A percentile compares a stretch with the other conserved stretches of the same genome.
These are phyloP conservation scores for Chlamydomonas eustigma DNA, from an alignment of 139 green algal genomes.

Conservation along the genomic window DNA sequence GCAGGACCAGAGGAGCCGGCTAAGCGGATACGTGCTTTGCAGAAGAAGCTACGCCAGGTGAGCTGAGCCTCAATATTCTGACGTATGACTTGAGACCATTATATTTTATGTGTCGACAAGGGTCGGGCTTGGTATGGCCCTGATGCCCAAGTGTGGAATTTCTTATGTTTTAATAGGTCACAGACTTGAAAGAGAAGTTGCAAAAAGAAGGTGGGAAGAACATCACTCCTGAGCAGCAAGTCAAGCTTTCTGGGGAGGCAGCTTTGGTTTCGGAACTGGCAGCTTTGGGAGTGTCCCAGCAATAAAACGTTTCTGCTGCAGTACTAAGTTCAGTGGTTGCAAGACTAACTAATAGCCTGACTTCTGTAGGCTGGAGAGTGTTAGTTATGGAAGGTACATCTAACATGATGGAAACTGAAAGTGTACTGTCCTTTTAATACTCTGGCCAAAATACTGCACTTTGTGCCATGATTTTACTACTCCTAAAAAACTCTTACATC, in stretches of 20 bases:
- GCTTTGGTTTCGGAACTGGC: constrained; percentile 47
- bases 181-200: neutral
- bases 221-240: constrained; percentile 43
- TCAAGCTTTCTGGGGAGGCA: constrained; percentile 54
- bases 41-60: constrained; percentile 74
- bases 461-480: too few species aligned
- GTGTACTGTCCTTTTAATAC: too few species aligned
- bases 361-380: too few species aligned
- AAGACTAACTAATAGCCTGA: too few species aligned
- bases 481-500: too few species aligned
- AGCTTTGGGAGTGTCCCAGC: constrained; percentile 19
- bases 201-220: neutral
- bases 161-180: neutral
- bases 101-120: constrained; percentile 5
- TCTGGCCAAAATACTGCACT: too few species aligned
- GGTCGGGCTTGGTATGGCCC: neutral
- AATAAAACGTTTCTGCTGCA: too few species aligned
- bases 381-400: too few species aligned
- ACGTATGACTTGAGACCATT: neutral
- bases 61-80: neutral
- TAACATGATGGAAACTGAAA: too few species aligned
- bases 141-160: neutral
- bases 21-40: constrained; percentile 55
- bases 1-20: constrained; percentile 24
- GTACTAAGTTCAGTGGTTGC: too few species aligned